Percentiles rank a stretch among this genome's conserved stretches.
phyloP scores from a whole-genome alignment of 257 asterid species.

The Solanum gandarillasii region DNA sequence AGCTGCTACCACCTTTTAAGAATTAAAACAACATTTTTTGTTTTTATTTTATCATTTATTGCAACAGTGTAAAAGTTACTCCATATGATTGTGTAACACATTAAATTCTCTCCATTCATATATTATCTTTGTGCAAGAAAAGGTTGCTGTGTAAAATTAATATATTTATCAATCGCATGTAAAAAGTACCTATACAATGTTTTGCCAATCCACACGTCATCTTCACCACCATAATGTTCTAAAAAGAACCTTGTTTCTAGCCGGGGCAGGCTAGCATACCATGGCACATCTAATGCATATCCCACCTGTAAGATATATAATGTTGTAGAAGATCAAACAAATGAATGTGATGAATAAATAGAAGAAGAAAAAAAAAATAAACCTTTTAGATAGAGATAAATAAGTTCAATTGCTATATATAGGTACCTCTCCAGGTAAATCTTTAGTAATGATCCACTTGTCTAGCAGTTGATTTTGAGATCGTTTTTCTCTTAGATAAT shows the following conservation, averaged over 20 bases:
- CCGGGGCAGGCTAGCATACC: constrained; percentile 72
- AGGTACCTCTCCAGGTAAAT: constrained; percentile 85
- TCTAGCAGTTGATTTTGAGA: constrained; percentile 50
- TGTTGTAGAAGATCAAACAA: not conserved
- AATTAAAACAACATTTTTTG: not conserved
- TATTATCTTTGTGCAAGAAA: not conserved
- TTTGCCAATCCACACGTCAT: constrained; percentile 98
- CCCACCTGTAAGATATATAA: constrained; percentile 36
- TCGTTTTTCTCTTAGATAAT: constrained; percentile 38
- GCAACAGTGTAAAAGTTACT: not conserved
- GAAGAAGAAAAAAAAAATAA: too few relatives aligned
- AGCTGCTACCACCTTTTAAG: not conserved
- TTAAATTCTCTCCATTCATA: not conserved
- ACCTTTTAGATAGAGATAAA: not conserved
- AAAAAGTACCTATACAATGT: constrained; percentile 57
- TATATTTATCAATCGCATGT: not conserved
- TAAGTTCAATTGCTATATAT: not conserved
- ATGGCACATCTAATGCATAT: constrained; percentile 68
- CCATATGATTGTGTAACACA: not conserved
- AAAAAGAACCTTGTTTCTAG: constrained; percentile 62
- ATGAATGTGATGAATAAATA: not conserved
- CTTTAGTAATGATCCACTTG: constrained; percentile 90
- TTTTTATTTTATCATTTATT: not conserved
- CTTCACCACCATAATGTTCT: constrained; percentile 76
- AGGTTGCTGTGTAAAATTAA: not conserved